These are phyloP conservation scores for Hylodesmum podocarpum DNA, from an alignment of 306 rosid genomes.

Conservation along the genomic window DNA sequence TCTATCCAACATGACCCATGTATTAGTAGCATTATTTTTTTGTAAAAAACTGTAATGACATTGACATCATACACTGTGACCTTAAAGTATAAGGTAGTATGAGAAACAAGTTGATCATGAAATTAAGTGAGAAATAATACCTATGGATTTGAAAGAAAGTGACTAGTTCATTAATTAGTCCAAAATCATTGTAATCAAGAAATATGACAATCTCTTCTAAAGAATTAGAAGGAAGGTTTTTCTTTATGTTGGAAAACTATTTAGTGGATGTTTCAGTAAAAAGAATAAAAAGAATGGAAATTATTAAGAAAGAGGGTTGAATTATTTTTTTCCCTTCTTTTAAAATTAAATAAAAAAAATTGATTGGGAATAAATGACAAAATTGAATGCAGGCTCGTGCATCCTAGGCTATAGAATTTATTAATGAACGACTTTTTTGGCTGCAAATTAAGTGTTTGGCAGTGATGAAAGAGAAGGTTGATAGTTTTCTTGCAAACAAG, in stretches of 20 bases:
- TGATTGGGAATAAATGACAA: background rate
- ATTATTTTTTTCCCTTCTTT: background rate
- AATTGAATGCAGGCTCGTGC: background rate
- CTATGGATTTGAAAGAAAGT: slow-evolving; percentile 19
- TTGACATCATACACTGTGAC: background rate
- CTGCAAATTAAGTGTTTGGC: background rate
- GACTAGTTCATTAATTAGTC: background rate
- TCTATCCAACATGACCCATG: background rate
- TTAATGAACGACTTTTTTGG: background rate
- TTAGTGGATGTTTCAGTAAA: background rate
- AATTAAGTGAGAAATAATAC: slow-evolving; percentile 17
- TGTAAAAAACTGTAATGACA: background rate
- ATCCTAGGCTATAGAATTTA: background rate
- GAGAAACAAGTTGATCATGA: slow-evolving; percentile 21
- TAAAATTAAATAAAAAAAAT: background rate
- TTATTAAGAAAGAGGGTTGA: background rate
- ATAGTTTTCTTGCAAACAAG: background rate
- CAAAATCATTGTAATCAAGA: slow-evolving; percentile 2
- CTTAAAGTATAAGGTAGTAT: background rate
- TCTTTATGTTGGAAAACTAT: background rate
- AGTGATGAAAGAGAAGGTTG: background rate
- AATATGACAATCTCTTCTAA: background rate
- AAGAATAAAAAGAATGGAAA: background rate
- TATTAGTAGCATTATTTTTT: background rate
- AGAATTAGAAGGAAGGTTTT: background rate